Base-by-base conservation (phyloP, 1,284 basidiomycete genomes). In the Tilletia caries region DNA sequence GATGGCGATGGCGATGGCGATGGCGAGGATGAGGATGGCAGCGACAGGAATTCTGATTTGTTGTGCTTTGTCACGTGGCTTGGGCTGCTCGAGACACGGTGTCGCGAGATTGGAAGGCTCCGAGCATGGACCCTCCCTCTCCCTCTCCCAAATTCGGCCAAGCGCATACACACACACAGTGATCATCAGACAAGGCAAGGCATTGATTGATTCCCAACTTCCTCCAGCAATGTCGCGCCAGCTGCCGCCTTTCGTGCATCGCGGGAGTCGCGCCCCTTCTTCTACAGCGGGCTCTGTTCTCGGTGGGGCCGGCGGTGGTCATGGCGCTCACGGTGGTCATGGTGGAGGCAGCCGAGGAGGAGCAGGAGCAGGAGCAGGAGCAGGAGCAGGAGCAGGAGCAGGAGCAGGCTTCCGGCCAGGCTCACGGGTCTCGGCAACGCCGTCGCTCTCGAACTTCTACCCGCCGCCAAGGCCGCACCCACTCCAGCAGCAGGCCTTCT, bases 221-320 rank as follows among this genome's bases (percentile, higher is more conserved):
- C 8, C 37, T 10, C 37, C 37, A 41, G 15, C 37, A 41, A 41
- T 41, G 37, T 41, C 37, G 58, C 58, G 58, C 18, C 29, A 29
- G 8, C 58, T 62, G 18, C 58, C 58, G 32, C 32, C 58, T 1
- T 62, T 62, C 33, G 58, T 62, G 15, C 27, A 62, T 34, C 58
- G 58, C 18, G 52, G 52, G 3, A 54, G 52, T 29, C 58, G 58
- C 32, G 18, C 58, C 10, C 29, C 10, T 10, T 50, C 48, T 18
- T n/a, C 48, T 8, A 8, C 48, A 25, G 18, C 48, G 12, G 23
- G 48, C 20, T 20, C 48, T n/a, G 48, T 20, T 18, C 12, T 20
- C 48, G 48, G 20, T n/a, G 20, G 41, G 10, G 41, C 41, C 10
- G 8, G 37, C 37, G 15, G 37, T 15, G 15, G 15, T 41, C 37